Evolutionary conservation across 352 stramenopile genomes (phyloP), one percentile per base, ranked within the genome.

Genomic region (Phytophthora pisi): DNA sequence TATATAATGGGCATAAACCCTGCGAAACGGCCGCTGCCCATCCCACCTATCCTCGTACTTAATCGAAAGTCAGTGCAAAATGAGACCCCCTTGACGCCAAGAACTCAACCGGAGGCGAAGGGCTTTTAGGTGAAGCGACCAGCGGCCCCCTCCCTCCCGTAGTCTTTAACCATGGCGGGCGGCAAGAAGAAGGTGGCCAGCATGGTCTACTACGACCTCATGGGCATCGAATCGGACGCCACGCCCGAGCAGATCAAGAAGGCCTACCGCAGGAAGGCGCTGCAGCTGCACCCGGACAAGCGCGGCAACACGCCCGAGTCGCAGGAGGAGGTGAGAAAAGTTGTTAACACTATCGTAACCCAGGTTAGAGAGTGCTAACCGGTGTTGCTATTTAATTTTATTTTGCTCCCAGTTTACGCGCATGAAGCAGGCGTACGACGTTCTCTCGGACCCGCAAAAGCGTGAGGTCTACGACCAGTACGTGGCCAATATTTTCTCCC

Each of bases 381-480:
- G 11, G 5, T 42, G 16, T 42, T 68, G 36, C n/a, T 20, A 20
- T 20, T 20, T 20, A 20, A 20, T 3, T 11, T 66, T 70, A 28
- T 61, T 56, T 23, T 51, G 8, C 34, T 30, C 45, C 43, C 70
- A 93, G 61, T 99, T 99, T 71, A 96, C 89, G 36, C 77, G 81
- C 38, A 93, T 98, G 70, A 97, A 97, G 63, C 60, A 94, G 61
- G 96, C 96, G 18, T 98, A 98, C 72, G 94, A 99, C 68, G 83
- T 97, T 31, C 80, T 99, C 28, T 88, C 76, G 5, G 93, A 98
- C 75, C 82, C 89, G 24, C 79, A 94, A 60, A 93, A 94, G 71
- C 81, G 86, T 8, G 81, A 93, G 46, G 68, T 95, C 55, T 95
- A 94, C 64, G 87, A 93, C 69, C 81, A 89, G 78, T 91, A 72